Percentiles rank a stretch among this genome's conserved stretches.
phyloP scores from a whole-genome alignment of 78 protist genomes.

The Isochrysis galbana region DNA sequence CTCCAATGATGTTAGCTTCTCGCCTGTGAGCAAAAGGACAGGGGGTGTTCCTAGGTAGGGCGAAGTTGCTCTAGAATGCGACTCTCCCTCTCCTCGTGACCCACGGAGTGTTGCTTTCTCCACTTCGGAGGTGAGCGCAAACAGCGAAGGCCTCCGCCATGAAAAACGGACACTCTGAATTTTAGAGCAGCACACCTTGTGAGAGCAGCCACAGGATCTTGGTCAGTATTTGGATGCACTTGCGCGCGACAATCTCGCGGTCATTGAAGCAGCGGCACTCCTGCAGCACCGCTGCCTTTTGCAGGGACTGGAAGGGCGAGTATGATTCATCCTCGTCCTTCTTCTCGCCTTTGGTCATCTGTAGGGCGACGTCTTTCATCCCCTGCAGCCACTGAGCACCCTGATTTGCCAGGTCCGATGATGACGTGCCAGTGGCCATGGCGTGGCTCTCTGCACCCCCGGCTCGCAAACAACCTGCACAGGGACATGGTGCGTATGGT shows the following conservation, averaged over 20 bases:
- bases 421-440: neutral
- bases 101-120: no score
- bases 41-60: neutral
- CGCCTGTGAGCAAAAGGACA: conserved; percentile 49
- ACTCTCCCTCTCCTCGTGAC: no score
- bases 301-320: conserved; percentile 77
- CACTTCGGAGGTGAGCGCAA: no score
- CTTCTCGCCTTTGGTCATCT: neutral
- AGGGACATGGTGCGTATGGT: no score
- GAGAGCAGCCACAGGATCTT: conserved; percentile 87
- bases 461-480: no score
- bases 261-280: conserved; percentile 88
- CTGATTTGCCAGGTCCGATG: neutral
- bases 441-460: no score
- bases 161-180: neutral
- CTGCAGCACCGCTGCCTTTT: conserved; percentile 91
- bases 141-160: neutral
- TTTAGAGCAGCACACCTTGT: conserved; percentile 58
- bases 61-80: no score
- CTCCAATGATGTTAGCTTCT: conserved; percentile 78
- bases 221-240: conserved; percentile 79
- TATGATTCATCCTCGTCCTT: conserved; percentile 25
- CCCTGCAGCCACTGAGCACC: conserved; percentile 17
- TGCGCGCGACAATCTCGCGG: conserved; percentile 67
- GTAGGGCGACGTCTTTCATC: neutral